Base-by-base conservation (phyloP, 495 filamentous ascomycete genomes). In the Astrocystis sublimbata region DNA sequence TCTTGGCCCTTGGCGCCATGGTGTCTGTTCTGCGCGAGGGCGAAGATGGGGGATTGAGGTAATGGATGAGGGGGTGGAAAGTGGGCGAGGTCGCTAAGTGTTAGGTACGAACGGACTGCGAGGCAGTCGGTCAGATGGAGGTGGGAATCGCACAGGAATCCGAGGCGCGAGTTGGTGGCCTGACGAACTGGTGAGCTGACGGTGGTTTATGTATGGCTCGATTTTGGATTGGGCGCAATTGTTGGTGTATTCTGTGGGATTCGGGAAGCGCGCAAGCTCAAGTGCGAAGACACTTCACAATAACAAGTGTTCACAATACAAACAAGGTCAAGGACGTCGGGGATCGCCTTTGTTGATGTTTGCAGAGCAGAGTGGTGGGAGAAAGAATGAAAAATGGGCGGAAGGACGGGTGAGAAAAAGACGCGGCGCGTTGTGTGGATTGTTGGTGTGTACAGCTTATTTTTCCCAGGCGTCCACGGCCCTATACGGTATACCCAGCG, bases 11-110 rank as follows among this genome's bases (percentile, higher is more conserved):
- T 13, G 61, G 61, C 15, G 52, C 36, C 52, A 57, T 58, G 28
- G 45, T 64, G 49, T 35, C 19, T 57, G 28, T 58, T 61, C 57
- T 66, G 64, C 62, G 68, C 67, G 23, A 28, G 15, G 36, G 31
- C 17, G 21, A 13, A 24, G 6, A 7, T 43, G 21, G 13, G 36
- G 8, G 9, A 13, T 40, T n/a, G 28, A n/a, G 17, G 23, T 40
- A 10, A 30, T 7, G 26, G 28, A n/a, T n/a, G n/a, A n/a, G n/a
- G n/a, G n/a, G n/a, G n/a, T n/a, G n/a, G 6, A n/a, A 23, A 12
- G 15, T 41, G 6, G 28, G n/a, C 19, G 28, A 45, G n/a, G 26
- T 8, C 2, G 40, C 35, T 17, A n/a, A 13, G 10, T 15, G 26
- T 42, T 28, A n/a, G 23, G 52, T 42, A 24, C 35, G 35, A 41